A percentile compares a stretch with the other conserved stretches of the same genome.
Conservation (phyloP, 495 filamentous ascomycete genomes). For the Annulohypoxylon maeteangense region DNA sequence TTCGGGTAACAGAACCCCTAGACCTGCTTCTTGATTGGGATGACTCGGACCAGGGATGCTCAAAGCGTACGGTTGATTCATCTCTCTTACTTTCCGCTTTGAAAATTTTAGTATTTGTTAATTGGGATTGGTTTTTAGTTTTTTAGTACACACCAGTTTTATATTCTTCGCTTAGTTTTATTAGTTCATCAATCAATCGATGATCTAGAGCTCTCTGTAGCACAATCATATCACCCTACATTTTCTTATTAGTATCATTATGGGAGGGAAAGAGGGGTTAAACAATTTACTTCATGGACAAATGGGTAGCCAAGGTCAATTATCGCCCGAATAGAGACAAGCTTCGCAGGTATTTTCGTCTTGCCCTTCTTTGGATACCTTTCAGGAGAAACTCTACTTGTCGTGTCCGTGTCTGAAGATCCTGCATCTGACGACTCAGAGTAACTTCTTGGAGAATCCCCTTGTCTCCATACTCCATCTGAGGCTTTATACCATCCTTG, state of each 20-base stretch:
- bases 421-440: not conserved
- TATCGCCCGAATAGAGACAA: not conserved
- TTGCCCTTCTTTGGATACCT: constrained; percentile 1
- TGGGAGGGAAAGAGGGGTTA: not conserved
- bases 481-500: not conserved
- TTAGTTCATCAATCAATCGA: not conserved
- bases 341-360: not conserved
- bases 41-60: not conserved
- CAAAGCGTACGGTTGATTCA: not conserved
- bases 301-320: constrained; percentile 9
- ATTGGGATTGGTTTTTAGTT: not conserved
- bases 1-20: not conserved
- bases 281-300: not conserved
- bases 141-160: not conserved
- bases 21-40: not conserved
- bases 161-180: not conserved
- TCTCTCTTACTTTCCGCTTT: not conserved
- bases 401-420: not conserved
- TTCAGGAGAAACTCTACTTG: not conserved
- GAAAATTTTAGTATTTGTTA: not conserved
- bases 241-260: not conserved
- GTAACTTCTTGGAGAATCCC: not conserved
- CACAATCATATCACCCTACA: not conserved
- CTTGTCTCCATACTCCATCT: not conserved
- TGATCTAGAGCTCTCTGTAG: not conserved